phyloP scores from a whole-genome alignment of 257 asterid genomes.

The Plantago major region DNA sequence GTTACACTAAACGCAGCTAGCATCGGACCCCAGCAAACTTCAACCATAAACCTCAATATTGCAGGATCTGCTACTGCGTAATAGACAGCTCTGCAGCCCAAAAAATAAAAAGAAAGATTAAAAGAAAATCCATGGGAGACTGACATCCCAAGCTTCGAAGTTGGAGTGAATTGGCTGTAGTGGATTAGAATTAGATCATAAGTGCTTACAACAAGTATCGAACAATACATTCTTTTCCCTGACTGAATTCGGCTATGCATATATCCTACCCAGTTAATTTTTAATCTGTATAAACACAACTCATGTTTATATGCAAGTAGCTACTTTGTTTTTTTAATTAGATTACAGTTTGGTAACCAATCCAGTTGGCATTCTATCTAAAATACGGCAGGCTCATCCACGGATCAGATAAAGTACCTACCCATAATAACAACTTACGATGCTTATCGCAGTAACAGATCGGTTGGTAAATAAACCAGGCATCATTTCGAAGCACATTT shows the following conservation, averaged over 20 bases:
- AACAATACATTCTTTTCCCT: not conserved
- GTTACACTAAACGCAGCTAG: conserved; percentile 98
- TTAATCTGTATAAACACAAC: not conserved
- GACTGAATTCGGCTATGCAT: not conserved
- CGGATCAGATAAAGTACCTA: no score
- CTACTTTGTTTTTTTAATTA: no score
- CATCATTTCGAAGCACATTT: conserved; percentile 7
- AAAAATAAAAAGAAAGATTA: conserved; percentile 18
- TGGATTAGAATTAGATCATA: not conserved
- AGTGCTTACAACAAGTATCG: not conserved
- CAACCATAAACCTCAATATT: conserved; percentile 92
- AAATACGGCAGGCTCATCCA: no score
- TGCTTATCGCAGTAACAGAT: no score
- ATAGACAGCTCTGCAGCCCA: conserved; percentile 59
- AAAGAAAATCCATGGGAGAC: conserved; percentile 16
- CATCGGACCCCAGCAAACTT: conserved; percentile 99
- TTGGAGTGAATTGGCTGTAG: not conserved
- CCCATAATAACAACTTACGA: no score
- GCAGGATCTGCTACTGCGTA: conserved; percentile 85
- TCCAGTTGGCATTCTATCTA: no score
- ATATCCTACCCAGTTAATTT: conserved; percentile 1
- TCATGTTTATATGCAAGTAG: no score
- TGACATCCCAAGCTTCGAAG: conserved; percentile 11
- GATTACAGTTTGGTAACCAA: no score
- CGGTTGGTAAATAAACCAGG: no score